Percentiles rank a stretch among this genome's conserved stretches.
These are phyloP conservation scores for Globisporangium splendens DNA, from an alignment of 352 stramenopile species.

Conservation along the genomic window DNA sequence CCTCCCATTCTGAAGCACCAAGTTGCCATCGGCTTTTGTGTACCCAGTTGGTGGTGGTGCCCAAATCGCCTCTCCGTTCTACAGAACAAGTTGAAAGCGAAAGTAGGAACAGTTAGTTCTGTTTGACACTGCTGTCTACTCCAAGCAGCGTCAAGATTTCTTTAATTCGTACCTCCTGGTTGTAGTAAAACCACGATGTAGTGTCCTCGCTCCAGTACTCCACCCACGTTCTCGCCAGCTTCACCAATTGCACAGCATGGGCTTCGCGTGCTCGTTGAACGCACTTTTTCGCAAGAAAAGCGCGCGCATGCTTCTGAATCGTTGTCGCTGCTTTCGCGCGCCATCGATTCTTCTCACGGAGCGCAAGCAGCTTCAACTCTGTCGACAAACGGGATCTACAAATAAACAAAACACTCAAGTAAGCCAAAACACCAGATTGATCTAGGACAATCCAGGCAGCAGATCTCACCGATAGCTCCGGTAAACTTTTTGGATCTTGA, in stretches of 20 bases:
- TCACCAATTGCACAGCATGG: constrained; percentile 34
- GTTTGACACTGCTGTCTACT: no score
- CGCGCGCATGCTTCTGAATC: constrained; percentile 61
- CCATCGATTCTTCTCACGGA: constrained; percentile 57
- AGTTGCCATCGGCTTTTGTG: constrained; percentile 55
- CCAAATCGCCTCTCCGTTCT: constrained; percentile 73
- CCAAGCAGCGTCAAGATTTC: not conserved
- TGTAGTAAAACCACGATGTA: constrained; percentile 78
- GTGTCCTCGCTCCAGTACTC: constrained; percentile 81
- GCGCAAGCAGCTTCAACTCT: constrained; percentile 57
- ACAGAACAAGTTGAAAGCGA: not conserved
- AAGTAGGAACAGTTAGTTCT: not conserved
- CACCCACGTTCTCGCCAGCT: constrained; percentile 45
- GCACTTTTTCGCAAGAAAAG: constrained; percentile 34
- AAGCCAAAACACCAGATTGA: not conserved
- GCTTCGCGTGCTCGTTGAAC: constrained; percentile 33
- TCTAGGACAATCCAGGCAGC: not conserved
- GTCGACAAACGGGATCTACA: constrained; percentile 53
- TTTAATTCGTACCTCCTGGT: constrained; percentile 36
- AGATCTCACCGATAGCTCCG: constrained; percentile 49
- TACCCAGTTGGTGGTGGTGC: constrained; percentile 64
- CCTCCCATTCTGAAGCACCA: constrained; percentile 69
- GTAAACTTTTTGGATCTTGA: constrained; percentile 70
- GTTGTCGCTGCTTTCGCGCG: constrained; percentile 48
- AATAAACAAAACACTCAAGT: constrained; percentile 4